Conservation (phyloP, 2,329 filamentous ascomycete species). For the Pseudogymnoascus sp. region DNA sequence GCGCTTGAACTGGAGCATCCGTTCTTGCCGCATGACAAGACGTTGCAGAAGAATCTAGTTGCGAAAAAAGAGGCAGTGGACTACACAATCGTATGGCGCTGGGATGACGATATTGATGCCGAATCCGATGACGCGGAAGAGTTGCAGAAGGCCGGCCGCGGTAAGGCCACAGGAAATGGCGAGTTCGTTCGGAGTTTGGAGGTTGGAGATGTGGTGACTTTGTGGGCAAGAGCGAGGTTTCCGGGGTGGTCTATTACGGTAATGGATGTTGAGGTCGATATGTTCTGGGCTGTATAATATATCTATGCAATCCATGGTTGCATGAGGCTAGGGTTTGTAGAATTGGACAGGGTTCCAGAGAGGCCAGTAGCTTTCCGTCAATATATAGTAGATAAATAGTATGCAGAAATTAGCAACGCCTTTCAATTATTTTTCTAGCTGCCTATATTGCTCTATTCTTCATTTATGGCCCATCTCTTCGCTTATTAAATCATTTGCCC, state of each 20-base stretch:
- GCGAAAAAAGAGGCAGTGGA: constrained; percentile 37
- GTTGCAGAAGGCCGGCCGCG: constrained; percentile 40
- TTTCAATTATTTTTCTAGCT: not conserved
- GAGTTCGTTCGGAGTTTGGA: constrained; percentile 50
- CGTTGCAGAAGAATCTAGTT: constrained; percentile 42
- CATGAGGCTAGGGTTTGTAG: not conserved
- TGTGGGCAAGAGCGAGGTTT: constrained; percentile 57
- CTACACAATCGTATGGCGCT: constrained; percentile 50
- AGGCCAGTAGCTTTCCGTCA: not conserved
- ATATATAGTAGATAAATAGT: not conserved
- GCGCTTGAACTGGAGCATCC: constrained; percentile 33
- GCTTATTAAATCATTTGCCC: not conserved
- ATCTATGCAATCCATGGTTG: not conserved
- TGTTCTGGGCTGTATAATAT: constrained; percentile 50
- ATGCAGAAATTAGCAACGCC: not conserved
- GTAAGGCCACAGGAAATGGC: constrained; percentile 45
- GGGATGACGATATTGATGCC: constrained; percentile 42
- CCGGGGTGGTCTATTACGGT: constrained; percentile 48
- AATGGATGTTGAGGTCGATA: constrained; percentile 44
- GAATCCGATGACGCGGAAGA: constrained; percentile 36
- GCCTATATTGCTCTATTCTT: not conserved
- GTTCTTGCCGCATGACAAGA: constrained; percentile 30
- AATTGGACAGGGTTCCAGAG: not conserved
- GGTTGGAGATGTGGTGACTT: constrained; percentile 54
- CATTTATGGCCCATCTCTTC: not conserved